Base-by-base conservation (phyloP, 2,329 filamentous ascomycete genomes). In the Purpureocillium takamizusanense region DNA sequence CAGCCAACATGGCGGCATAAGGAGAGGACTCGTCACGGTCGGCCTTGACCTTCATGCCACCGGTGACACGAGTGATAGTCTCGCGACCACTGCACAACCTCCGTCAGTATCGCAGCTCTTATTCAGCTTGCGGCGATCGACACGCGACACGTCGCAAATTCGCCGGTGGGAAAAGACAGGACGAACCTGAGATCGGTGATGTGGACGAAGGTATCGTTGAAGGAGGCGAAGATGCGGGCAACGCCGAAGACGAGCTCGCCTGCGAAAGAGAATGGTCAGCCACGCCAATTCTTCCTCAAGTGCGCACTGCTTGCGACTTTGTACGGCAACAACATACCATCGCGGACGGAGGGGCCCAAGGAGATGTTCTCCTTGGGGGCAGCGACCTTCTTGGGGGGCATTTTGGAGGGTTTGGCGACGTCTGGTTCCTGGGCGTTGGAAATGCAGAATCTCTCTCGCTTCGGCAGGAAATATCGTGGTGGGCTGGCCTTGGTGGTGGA, bases 31-130 rank as follows among this genome's bases (percentile, higher is more conserved):
- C 92, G 76, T 98, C 92, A 80, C 92, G 90, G 66, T 98, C 89
- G 71, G 89, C 89, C 85, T 98, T 98, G 81, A 98, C 92, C 81
- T 98, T 98, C 92, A 98, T 98, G 66, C 94, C 94, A 76, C 94
- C 92, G 61, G 94, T 98, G 57, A 98, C 90, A 86, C 92, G 89
- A 81, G 81, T 86, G 77, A 98, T 95, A 74, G 94, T 98, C 85
- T 98, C 92, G 74, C 92, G 92, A 75, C 92, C 92, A 74, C 86
- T 94, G 76, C 67, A 77, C 7, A 23, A 9, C 5, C 35, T 48
- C 31, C 45, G 39, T 36, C 4, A 21, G 12, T 33, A n/a, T n/a
- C n/a, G n/a, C n/a, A n/a, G n/a, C n/a, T n/a, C n/a, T n/a, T n/a
- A n/a, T n/a, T n/a, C n/a, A n/a, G n/a, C n/a, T n/a, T n/a, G n/a